Percentiles rank a stretch among this genome's conserved stretches.
Conservation (phyloP, 495 filamentous ascomycete species). For the Ramalina peruviana region DNA sequence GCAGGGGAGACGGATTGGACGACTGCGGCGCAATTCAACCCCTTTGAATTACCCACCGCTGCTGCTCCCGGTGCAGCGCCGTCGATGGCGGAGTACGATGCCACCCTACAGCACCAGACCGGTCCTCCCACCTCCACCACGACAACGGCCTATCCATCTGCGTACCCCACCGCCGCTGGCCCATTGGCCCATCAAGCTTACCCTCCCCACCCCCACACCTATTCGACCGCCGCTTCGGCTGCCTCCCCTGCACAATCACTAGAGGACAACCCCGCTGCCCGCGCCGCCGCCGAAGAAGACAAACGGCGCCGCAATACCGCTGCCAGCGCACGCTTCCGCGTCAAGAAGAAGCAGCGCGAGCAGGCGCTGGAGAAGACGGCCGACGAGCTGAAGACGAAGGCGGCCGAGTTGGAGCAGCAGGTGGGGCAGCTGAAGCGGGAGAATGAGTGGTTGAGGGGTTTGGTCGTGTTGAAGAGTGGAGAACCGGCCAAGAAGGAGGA, state of each 20-base stretch:
- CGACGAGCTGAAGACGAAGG: slow-evolving; percentile 83
- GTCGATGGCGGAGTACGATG: not conserved
- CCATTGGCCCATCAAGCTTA: not conserved
- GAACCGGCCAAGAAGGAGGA: slow-evolving; percentile 35
- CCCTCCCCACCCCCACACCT: slow-evolving; percentile 2
- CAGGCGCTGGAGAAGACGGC: slow-evolving; percentile 79
- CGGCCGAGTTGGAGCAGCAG: slow-evolving; percentile 59
- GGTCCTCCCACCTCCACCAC: not conserved
- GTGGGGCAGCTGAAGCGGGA: slow-evolving; percentile 85
- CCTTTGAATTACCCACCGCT: too few relatives aligned
- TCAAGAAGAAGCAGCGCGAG: slow-evolving; percentile 99
- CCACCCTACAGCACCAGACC: not conserved
- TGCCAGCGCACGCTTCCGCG: slow-evolving; percentile 83
- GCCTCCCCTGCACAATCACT: slow-evolving; percentile 11
- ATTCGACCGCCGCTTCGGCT: not conserved
- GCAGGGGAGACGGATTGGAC: not conserved
- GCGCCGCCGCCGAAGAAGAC: slow-evolving; percentile 84
- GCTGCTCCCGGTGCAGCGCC: too few relatives aligned
- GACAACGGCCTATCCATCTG: not conserved
- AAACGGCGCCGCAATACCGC: slow-evolving; percentile 94
- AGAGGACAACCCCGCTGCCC: slow-evolving; percentile 37
- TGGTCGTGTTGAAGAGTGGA: slow-evolving; percentile 83
- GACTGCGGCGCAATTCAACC: not conserved
- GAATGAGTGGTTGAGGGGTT: slow-evolving; percentile 90
- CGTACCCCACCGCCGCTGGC: not conserved